These are phyloP conservation scores for Psilocybe cyanescens DNA, from an alignment of 768 basidiomycete genomes.

Conservation along the genomic window DNA sequence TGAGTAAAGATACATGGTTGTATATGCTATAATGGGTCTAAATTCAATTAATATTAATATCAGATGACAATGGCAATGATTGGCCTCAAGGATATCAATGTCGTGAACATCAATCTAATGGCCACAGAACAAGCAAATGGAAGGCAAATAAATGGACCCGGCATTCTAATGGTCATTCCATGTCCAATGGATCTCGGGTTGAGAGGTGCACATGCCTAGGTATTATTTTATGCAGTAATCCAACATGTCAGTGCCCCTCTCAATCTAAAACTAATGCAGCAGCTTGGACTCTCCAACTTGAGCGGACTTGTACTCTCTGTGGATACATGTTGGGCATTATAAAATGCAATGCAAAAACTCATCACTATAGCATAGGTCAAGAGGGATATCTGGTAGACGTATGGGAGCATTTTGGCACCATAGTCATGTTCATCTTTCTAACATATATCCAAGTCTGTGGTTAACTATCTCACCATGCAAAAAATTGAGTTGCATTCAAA, in stretches of 20 bases:
- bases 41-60: not conserved
- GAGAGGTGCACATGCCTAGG: not conserved
- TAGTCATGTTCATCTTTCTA: constrained; percentile 13
- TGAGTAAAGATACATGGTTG: no score
- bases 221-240: not conserved
- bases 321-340: not conserved
- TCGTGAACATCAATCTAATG: not conserved
- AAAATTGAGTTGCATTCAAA: not conserved
- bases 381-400: not conserved
- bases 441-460: constrained; percentile 3
- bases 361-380: not conserved
- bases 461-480: constrained; percentile 16
- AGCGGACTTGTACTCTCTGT: not conserved
- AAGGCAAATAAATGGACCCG: constrained; percentile 13
- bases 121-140: not conserved
- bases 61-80: not conserved
- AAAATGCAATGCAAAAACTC: not conserved
- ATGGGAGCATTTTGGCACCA: constrained; percentile 22
- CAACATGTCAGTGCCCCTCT: not conserved
- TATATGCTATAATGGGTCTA: no score
- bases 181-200: not conserved
- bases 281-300: not conserved
- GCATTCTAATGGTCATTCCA: not conserved
- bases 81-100: not conserved
- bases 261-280: not conserved